These are phyloP conservation scores for Globisporangium middletonii DNA, from an alignment of 352 stramenopile genomes.

Conservation along the genomic window DNA sequence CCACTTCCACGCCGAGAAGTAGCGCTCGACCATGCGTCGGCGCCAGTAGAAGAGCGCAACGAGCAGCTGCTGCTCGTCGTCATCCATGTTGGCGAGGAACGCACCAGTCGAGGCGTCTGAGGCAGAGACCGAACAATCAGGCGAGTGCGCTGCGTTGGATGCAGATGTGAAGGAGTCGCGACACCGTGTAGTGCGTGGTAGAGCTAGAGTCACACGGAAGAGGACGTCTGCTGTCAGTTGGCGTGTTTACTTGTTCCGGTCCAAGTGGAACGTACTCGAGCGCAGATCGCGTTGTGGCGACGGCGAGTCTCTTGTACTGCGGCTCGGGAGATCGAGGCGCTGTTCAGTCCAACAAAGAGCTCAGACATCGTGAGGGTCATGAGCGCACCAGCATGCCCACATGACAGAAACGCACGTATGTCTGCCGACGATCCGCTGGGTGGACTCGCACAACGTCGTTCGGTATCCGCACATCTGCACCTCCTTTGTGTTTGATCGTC, in stretches of 20 bases:
- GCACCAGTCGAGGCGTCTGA: conserved; percentile 8
- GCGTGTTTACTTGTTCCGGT: too few species aligned
- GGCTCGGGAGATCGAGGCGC: conserved; percentile 6
- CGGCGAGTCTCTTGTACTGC: too few species aligned
- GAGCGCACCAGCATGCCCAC: not conserved
- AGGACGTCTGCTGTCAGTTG: not conserved
- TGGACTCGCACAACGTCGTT: not conserved
- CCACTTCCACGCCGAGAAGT: conserved; percentile 42
- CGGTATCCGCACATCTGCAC: not conserved
- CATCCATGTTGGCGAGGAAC: conserved; percentile 24
- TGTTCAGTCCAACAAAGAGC: not conserved
- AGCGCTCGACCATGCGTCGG: conserved; percentile 25
- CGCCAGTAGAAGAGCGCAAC: conserved; percentile 43
- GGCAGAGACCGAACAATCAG: not conserved
- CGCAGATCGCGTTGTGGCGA: not conserved
- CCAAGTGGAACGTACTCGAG: too few species aligned
- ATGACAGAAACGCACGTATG: conserved; percentile 1
- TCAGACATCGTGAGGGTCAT: not conserved
- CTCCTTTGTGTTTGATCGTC: not conserved
- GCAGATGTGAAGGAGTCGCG: not conserved
- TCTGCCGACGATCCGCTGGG: not conserved
- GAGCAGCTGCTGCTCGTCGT: conserved; percentile 34
- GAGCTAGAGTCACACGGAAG: not conserved
- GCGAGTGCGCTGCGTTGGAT: not conserved
- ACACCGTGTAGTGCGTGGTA: not conserved